These are phyloP conservation scores for Barbarea vulgaris DNA, from an alignment of 345 rosid species.

Conservation along the genomic window DNA sequence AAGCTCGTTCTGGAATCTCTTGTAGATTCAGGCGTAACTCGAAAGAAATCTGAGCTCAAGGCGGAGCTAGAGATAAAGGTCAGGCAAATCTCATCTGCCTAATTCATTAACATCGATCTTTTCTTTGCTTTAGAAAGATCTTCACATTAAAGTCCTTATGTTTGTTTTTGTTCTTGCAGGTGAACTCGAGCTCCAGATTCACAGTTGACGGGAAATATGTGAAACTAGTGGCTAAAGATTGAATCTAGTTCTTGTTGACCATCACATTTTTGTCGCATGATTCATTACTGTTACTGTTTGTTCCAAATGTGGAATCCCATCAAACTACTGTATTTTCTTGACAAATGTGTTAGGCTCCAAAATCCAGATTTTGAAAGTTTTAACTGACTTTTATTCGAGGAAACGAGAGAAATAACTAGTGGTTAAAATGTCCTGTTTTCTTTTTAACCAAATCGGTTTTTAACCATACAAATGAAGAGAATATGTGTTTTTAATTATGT, in stretches of 20 bases:
- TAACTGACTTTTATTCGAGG: not conserved
- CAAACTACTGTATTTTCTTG: not conserved
- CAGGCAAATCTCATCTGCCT: constrained; percentile 16
- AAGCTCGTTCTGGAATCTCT: constrained; percentile 57
- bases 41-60: constrained; percentile 47
- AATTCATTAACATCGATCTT: not conserved
- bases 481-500: no score
- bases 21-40: constrained; percentile 50
- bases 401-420: not conserved
- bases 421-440: no score
- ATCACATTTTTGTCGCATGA: constrained; percentile 35
- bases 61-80: constrained; percentile 67
- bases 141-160: not conserved
- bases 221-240: constrained; percentile 53
- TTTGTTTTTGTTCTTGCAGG: constrained; percentile 44
- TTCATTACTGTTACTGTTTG: constrained; percentile 20
- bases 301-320: constrained; percentile 28
- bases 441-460: no score
- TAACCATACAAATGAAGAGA: no score
- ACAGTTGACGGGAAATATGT: constrained; percentile 61
- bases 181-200: constrained; percentile 68
- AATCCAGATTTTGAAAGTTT: not conserved
- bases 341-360: not conserved
- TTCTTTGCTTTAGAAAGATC: not conserved
- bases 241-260: constrained; percentile 11